Evolutionary conservation across 495 filamentous ascomycete species (phyloP).

Genomic region (Neurospora sp.): DNA sequence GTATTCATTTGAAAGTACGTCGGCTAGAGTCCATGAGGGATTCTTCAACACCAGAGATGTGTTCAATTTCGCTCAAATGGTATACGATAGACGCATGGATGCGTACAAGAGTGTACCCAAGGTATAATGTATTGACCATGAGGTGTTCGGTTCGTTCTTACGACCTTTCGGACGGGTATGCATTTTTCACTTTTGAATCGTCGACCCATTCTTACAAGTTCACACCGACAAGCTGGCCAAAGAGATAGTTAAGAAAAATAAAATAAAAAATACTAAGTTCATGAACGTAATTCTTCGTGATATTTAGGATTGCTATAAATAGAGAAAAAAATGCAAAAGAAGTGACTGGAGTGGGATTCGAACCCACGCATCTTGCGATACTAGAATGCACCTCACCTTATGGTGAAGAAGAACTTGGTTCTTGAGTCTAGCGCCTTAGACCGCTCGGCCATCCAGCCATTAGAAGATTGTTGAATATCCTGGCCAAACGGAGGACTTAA

Average conservation of each 20-base stretch:
- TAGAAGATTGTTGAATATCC: background rate
- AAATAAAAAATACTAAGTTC: background rate
- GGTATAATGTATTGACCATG: too few relatives aligned
- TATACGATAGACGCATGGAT: too few relatives aligned
- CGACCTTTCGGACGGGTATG: background rate
- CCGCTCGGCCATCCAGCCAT: slow-evolving; percentile 2
- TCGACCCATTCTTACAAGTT: background rate
- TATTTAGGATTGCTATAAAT: background rate
- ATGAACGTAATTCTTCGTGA: background rate
- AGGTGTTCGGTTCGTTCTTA: too few relatives aligned
- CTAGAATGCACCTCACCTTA: background rate
- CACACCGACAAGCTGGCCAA: background rate
- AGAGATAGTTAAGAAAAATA: background rate
- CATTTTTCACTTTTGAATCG: background rate
- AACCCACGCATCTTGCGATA: slow-evolving; percentile 1
- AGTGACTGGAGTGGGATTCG: slow-evolving; percentile 1
- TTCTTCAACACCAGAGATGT: too few relatives aligned
- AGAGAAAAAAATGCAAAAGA: background rate
- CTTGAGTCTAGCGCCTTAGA: slow-evolving; percentile 3
- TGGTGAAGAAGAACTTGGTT: slow-evolving; percentile 1
- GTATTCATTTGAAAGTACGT: too few relatives aligned
- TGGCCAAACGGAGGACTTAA: accelerated
- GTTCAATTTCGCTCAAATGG: too few relatives aligned
- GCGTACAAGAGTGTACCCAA: too few relatives aligned
- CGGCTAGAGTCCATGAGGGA: too few relatives aligned